Base-by-base conservation (phyloP, 306 rosid species). In the Quercus wislizeni region DNA sequence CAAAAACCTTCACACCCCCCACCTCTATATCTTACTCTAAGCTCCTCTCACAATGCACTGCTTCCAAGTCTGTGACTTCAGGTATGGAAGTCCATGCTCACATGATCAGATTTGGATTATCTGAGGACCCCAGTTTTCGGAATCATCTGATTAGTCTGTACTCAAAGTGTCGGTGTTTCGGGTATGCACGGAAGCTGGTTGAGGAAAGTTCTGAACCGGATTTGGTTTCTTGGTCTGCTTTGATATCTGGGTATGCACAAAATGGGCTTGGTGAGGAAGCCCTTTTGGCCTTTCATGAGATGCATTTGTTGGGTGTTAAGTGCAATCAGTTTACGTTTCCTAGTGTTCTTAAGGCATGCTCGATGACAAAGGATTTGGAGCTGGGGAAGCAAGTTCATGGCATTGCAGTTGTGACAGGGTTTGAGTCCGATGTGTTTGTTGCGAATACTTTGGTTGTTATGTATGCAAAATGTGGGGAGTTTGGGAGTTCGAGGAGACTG, bases 271-370 rank as follows among this genome's bases (percentile, higher is more conserved):
- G 81, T 46, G 78, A 55, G 69, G 94, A 90, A 73, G 96, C 97
- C 68, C 30, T 88, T 58, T 86, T 75, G 63, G 83, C 90, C 56
- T 94, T 90, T 79, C 69, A 41, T 76, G 93, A 88, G 65, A 88
- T 92, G 96, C 83, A 75, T 18, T 12, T 68, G 68, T 78, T 89
- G 86, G 92, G 90, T 55, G 78, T 88, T 25, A 86, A 89, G 86
- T 78, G 89, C 76, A 93, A 94, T 72, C 91, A 90, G 85, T 92
- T 90, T 74, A 83, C 99, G 17, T 91, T 87, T 80, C 83, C 97
- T 0, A 87, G 91, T 76, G 91, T 90, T 77, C 88, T 94, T 28
- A 94, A 92, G 87, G 98, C 94, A 0, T 90, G 98, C 63, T 90
- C 92, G 9, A 57, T 86, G 10, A 85, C 80, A 33, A 91, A 68